These are phyloP conservation scores for Anastatica hierochuntica DNA, from an alignment of 345 rosid species.

Conservation along the genomic window DNA sequence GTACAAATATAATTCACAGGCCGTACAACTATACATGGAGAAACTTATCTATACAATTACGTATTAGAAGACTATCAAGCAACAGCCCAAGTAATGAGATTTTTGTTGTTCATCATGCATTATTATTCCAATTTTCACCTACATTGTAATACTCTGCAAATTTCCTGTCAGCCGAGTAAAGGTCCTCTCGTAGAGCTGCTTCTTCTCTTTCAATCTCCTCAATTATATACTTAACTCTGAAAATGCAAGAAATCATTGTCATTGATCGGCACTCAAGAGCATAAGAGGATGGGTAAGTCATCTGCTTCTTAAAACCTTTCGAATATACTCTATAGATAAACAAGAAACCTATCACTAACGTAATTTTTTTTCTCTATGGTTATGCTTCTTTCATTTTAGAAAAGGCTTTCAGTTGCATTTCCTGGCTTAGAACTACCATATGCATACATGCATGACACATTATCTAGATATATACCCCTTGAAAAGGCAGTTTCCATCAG, in stretches of 20 bases:
- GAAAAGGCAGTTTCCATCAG: not conserved
- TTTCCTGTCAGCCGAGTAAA: constrained; percentile 87
- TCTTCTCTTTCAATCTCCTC: constrained; percentile 97
- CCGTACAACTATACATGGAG: not conserved
- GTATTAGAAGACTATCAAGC: not conserved
- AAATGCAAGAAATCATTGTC: not conserved
- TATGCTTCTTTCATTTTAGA: not conserved
- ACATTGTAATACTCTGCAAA: constrained; percentile 92
- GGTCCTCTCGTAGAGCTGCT: constrained; percentile 80
- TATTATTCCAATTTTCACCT: constrained; percentile 22
- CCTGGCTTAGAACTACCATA: not conserved
- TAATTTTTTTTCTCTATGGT: no score
- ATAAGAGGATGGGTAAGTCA: not conserved
- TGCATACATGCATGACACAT: constrained; percentile 3
- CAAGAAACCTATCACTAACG: not conserved
- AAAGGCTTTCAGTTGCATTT: not conserved
- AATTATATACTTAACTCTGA: constrained; percentile 83
- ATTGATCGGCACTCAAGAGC: not conserved
- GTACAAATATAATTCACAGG: not conserved
- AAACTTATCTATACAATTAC: not conserved
- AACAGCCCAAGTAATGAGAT: not conserved
- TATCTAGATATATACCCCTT: not conserved
- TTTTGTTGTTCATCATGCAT: not conserved
- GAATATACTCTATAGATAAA: not conserved
- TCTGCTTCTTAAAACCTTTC: not conserved